Evolutionary conservation across 768 basidiomycete species (phyloP).

Genomic region (Suillus variegatus): DNA sequence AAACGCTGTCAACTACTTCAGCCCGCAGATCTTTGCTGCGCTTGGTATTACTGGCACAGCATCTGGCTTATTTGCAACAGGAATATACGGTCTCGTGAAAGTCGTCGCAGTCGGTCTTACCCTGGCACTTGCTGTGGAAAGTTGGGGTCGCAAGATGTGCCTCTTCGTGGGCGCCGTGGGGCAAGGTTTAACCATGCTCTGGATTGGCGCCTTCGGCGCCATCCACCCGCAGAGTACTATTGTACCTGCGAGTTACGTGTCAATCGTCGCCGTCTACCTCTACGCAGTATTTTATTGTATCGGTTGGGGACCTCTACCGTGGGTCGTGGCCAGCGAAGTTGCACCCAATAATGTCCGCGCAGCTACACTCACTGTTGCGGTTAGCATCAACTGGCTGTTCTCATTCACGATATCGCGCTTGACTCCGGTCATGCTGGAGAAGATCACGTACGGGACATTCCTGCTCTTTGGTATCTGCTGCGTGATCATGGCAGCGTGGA

Average conservation of each 20-base stretch:
- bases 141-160: conserved; percentile 45
- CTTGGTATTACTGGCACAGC: conserved; percentile 44
- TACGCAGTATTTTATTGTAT: conserved; percentile 50
- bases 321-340: conserved; percentile 30
- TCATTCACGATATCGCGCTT: conserved; percentile 47
- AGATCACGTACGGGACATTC: conserved; percentile 42
- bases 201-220: conserved; percentile 43
- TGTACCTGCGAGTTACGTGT: conserved; percentile 43
- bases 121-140: conserved; percentile 46
- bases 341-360: conserved; percentile 47
- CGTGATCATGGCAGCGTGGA: conserved; percentile 42
- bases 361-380: conserved; percentile 37
- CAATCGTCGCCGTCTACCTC: conserved; percentile 46
- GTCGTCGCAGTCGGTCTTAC: conserved; percentile 41
- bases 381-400: conserved; percentile 48
- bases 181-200: conserved; percentile 48
- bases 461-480: conserved; percentile 45
- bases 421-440: conserved; percentile 40
- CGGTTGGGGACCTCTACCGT: conserved; percentile 41
- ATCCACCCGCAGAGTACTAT: conserved; percentile 33
- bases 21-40: conserved; percentile 45
- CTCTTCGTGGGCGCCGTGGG: conserved; percentile 47
- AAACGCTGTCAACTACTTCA: conserved; percentile 51
- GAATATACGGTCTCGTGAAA: conserved; percentile 36
- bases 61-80: conserved; percentile 46